phyloP scores from a whole-genome alignment of 2,329 filamentous ascomycete genomes.

The Xylaria sp. region DNA sequence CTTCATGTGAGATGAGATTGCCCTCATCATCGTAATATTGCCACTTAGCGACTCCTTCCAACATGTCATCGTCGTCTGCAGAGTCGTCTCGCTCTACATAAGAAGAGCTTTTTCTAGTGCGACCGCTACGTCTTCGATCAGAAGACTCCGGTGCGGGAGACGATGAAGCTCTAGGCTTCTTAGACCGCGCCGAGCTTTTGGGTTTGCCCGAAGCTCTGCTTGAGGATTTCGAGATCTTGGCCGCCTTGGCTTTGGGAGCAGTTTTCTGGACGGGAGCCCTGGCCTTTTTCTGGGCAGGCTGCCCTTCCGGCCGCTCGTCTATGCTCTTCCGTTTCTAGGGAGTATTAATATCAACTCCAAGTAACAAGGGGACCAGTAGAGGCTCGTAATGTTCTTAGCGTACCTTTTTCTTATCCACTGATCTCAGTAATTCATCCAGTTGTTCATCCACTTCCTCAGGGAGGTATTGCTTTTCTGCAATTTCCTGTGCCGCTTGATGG shows the following conservation, averaged over 20 bases:
- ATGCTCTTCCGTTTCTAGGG: slow-evolving; percentile 67
- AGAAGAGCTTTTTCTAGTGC: slow-evolving; percentile 58
- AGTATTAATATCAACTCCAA: slow-evolving; percentile 44
- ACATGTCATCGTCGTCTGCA: slow-evolving; percentile 71
- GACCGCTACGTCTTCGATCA: slow-evolving; percentile 68
- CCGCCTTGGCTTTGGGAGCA: slow-evolving; percentile 50
- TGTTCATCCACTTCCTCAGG: slow-evolving; percentile 80
- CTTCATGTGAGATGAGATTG: slow-evolving; percentile 45
- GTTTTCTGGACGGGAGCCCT: slow-evolving; percentile 50
- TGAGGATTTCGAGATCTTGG: slow-evolving; percentile 49
- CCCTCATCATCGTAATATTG: slow-evolving; percentile 59
- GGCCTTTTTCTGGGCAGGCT: slow-evolving; percentile 57
- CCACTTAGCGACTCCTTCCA: slow-evolving; percentile 70
- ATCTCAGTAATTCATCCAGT: slow-evolving; percentile 74
- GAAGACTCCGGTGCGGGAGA: slow-evolving; percentile 51
- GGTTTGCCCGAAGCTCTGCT: slow-evolving; percentile 44
- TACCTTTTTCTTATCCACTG: slow-evolving; percentile 79
- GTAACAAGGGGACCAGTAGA: slow-evolving; percentile 6
- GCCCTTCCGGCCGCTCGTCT: slow-evolving; percentile 61
- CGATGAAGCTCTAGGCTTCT: slow-evolving; percentile 47
- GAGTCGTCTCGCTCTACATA: slow-evolving; percentile 69
- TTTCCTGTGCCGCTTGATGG: slow-evolving; percentile 82
- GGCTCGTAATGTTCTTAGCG: slow-evolving; percentile 34
- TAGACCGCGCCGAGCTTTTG: slow-evolving; percentile 45
- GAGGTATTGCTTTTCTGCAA: slow-evolving; percentile 87